Percentiles rank a stretch among this genome's conserved stretches.
phyloP scores from a whole-genome alignment of 805 yeast species.

The Metahyphopichia silvanorum region DNA sequence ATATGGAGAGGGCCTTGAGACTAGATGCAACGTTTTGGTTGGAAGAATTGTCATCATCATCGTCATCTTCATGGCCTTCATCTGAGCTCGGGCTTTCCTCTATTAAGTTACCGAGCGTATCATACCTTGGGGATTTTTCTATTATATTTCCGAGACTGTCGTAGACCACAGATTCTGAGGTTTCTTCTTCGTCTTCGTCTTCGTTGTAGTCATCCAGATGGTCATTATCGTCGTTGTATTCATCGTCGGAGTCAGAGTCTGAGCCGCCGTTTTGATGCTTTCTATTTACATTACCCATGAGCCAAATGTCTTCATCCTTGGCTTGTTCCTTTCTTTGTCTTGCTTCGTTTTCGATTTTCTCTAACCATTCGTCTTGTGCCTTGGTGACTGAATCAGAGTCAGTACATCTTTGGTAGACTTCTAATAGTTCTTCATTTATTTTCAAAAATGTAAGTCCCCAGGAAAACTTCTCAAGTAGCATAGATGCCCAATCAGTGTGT shows the following conservation, averaged over 20 bases:
- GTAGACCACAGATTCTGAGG: conserved; percentile 7
- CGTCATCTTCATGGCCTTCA: conserved; percentile 2
- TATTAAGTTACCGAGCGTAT: conserved; percentile 18
- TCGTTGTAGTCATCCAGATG: conserved; percentile 9
- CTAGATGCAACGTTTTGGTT: too few relatives aligned
- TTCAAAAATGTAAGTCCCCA: conserved; percentile 92
- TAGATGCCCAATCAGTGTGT: conserved; percentile 81
- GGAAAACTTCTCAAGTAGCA: conserved; percentile 72
- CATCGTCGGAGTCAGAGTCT: conserved; percentile 8
- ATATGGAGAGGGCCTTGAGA: too few relatives aligned
- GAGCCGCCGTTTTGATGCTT: conserved; percentile 3
- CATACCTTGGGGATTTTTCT: conserved; percentile 9
- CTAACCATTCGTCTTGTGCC: conserved; percentile 78
- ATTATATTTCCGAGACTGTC: conserved; percentile 23
- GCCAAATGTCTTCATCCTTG: conserved; percentile 64
- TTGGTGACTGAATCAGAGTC: conserved; percentile 69
- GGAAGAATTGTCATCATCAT: too few relatives aligned
- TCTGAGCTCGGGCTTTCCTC: background rate
- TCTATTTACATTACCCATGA: conserved; percentile 74
- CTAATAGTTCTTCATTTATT: conserved; percentile 75
- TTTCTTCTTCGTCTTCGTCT: conserved; percentile 7
- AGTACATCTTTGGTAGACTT: conserved; percentile 72
- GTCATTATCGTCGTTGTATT: conserved; percentile 8
- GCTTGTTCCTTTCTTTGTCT: conserved; percentile 55
- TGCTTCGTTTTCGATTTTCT: conserved; percentile 61